These are phyloP conservation scores for Friedmanniomyces simplex DNA, from an alignment of 495 filamentous ascomycete species.

Conservation along the genomic window DNA sequence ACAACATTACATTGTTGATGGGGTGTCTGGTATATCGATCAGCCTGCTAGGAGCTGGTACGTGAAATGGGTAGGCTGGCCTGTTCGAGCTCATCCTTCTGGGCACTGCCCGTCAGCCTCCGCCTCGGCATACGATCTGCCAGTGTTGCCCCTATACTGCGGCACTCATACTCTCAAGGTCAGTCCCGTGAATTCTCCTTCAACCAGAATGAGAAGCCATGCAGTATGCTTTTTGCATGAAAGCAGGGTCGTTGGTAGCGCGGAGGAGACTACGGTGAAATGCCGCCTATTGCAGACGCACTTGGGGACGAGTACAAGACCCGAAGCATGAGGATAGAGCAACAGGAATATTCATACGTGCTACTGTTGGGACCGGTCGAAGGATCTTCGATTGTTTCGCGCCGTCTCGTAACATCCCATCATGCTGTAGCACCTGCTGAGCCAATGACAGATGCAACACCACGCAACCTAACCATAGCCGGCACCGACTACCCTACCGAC, in stretches of 20 bases:
- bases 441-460: constrained; percentile 14
- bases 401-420: no score
- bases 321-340: background rate
- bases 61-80: background rate
- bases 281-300: no score
- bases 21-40: no score
- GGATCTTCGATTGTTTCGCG: no score
- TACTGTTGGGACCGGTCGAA: no score
- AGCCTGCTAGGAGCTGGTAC: background rate
- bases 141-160: background rate
- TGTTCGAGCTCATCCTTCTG: constrained; percentile 6
- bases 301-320: no score
- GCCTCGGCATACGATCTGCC: background rate
- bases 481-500: constrained; percentile 55
- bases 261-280: no score
- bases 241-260: no score
- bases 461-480: constrained; percentile 44
- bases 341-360: no score
- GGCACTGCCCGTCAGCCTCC: constrained; percentile 4
- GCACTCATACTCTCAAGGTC: constrained; percentile 7
- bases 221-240: no score
- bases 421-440: background rate
- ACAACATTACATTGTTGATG: no score
- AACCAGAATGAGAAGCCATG: no score
- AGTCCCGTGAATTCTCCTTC: background rate